These are phyloP conservation scores for Ophiocordyceps camponoti-saundersi DNA, from an alignment of 2,329 filamentous ascomycete genomes.

Conservation along the genomic window DNA sequence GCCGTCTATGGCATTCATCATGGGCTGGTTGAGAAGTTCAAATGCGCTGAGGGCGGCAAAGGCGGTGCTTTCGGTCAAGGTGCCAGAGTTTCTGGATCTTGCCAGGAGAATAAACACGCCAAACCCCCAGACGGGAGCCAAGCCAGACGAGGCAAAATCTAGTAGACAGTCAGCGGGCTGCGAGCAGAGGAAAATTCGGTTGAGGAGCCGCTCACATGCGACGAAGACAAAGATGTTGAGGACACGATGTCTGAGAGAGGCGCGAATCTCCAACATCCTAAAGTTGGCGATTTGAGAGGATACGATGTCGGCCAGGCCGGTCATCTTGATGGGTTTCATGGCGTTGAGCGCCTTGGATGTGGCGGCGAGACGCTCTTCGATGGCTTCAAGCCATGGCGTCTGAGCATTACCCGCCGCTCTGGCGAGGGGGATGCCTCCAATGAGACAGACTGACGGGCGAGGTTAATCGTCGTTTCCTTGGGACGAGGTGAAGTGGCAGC, in stretches of 20 bases:
- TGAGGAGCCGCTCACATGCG: constrained; percentile 3
- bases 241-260: constrained; percentile 10
- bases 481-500: neutral
- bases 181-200: neutral
- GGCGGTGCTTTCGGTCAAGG: constrained; percentile 6
- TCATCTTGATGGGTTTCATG: constrained; percentile 25
- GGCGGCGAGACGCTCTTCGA: constrained; percentile 9
- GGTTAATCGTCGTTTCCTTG: neutral
- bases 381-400: constrained; percentile 10
- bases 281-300: constrained; percentile 15
- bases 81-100: constrained; percentile 1
- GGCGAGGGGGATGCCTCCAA: constrained; percentile 7
- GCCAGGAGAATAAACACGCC: constrained; percentile 5
- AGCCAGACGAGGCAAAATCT: constrained; percentile 4
- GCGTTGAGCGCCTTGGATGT: constrained; percentile 8
- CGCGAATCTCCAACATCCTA: constrained; percentile 17
- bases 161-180: neutral
- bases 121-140: constrained; percentile 8
- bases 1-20: constrained; percentile 5
- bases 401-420: constrained; percentile 7
- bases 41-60: constrained; percentile 7
- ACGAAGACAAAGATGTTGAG: constrained; percentile 5
- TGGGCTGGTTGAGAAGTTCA: constrained; percentile 6
- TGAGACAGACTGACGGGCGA: constrained; percentile 1
- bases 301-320: constrained; percentile 18